phyloP scores from a whole-genome alignment of 176 grass and related monocot genomes.

The Zea luxurians region DNA sequence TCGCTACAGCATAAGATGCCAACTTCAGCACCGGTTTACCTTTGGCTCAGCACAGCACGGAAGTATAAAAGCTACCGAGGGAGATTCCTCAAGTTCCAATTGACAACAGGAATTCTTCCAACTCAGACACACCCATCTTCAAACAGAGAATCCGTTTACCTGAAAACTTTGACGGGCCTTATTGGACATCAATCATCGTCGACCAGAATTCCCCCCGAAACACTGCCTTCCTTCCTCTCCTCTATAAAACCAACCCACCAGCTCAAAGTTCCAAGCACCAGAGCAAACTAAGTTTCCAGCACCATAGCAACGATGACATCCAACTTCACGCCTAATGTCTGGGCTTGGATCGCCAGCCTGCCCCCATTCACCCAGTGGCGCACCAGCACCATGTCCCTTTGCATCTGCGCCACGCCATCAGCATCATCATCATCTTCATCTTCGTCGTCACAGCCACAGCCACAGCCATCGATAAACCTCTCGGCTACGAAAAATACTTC shows the following conservation, averaged over 20 bases:
- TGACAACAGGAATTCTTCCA: conserved; percentile 2
- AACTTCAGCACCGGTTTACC: conserved; percentile 10
- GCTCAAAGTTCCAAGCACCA: not conserved
- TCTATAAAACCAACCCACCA: conserved; percentile 38
- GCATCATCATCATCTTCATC: conserved; percentile 29
- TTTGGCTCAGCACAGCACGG: not conserved
- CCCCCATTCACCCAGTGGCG: conserved; percentile 80
- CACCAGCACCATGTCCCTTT: conserved; percentile 58
- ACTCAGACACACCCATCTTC: not conserved
- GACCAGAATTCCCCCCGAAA: conserved; percentile 11
- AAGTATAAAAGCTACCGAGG: conserved; percentile 24
- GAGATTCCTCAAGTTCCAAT: conserved; percentile 25
- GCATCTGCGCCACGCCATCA: conserved; percentile 61
- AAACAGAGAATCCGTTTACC: conserved; percentile 42
- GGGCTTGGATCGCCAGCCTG: conserved; percentile 71
- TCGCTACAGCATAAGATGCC: not conserved
- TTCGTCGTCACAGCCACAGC: not conserved
- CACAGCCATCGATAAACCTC: conserved; percentile 57
- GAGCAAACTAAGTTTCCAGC: not conserved
- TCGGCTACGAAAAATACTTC: conserved; percentile 49
- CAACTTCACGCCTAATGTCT: conserved; percentile 58
- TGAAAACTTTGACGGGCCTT: conserved; percentile 22
- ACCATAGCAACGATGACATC: conserved; percentile 45
- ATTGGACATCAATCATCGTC: conserved; percentile 37
- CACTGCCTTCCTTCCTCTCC: not conserved